A percentile compares a stretch with the other conserved stretches of the same genome.
Evolutionary conservation across 257 asterid genomes (phyloP).

Genomic region (Gardenia jasminoides): DNA sequence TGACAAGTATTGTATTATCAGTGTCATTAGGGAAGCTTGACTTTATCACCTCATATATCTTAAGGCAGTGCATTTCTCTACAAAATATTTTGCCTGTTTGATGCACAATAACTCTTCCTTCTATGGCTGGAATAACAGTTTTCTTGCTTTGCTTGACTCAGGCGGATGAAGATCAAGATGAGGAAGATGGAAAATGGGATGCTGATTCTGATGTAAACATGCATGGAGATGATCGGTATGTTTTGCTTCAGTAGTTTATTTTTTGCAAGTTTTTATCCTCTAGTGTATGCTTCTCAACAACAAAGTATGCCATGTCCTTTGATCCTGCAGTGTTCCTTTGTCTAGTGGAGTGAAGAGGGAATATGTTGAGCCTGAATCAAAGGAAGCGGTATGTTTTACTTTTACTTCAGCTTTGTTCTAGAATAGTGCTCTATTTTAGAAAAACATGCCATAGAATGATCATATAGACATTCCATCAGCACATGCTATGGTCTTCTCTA

Average conservation of each 20-base stretch:
- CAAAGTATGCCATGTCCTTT: conserved; percentile 2
- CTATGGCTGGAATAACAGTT: background rate
- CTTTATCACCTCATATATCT: background rate
- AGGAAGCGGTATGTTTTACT: conserved; percentile 47
- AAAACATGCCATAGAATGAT: background rate
- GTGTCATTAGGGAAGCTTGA: too few relatives aligned
- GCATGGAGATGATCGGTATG: conserved; percentile 34
- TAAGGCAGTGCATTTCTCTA: background rate
- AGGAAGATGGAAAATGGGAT: conserved; percentile 39
- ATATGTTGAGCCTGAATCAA: conserved; percentile 61
- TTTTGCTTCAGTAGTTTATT: background rate
- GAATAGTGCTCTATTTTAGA: background rate
- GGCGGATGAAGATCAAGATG: conserved; percentile 48
- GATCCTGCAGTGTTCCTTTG: conserved; percentile 22
- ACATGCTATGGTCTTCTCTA: background rate
- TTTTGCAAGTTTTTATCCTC: background rate
- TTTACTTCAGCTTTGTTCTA: background rate
- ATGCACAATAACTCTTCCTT: background rate
- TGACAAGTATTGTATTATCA: background rate
- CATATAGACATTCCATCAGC: background rate
- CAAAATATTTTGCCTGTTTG: background rate
- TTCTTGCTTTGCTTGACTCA: conserved; percentile 6
- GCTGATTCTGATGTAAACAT: conserved; percentile 33
- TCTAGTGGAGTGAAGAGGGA: conserved; percentile 53
- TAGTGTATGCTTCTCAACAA: background rate